Percentiles rank a stretch among this genome's conserved stretches.
These are phyloP conservation scores for Lepidium aucheri DNA, from an alignment of 345 rosid species.

Conservation along the genomic window DNA sequence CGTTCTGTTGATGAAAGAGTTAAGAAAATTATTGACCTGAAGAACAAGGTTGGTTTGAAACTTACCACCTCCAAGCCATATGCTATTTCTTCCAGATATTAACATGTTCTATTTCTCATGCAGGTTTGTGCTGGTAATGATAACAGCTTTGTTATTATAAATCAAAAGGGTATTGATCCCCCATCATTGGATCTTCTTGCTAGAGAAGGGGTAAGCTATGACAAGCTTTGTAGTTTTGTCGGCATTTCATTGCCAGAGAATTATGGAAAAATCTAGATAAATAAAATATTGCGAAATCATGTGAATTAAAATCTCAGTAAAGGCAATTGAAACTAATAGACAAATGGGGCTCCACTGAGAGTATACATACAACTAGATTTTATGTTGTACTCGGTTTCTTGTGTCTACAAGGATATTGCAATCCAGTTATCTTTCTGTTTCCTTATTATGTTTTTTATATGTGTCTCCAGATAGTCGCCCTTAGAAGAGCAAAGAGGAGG, in stretches of 20 bases:
- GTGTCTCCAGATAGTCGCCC: constrained; percentile 71
- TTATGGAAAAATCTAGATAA: not conserved
- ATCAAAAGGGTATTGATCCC: constrained; percentile 99
- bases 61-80: not conserved
- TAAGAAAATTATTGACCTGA: constrained; percentile 71
- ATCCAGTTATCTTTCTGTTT: not conserved
- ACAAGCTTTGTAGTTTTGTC: not conserved
- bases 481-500: constrained; percentile 97
- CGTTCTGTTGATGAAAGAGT: constrained; percentile 87
- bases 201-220: constrained; percentile 81
- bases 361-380: not conserved
- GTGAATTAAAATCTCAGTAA: not conserved
- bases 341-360: not conserved
- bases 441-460: not conserved
- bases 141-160: constrained; percentile 70
- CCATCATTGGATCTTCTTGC: constrained; percentile 93
- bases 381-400: not conserved
- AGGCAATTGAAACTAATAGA: not conserved
- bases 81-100: not conserved
- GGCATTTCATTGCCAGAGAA: not conserved
- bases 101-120: constrained; percentile 15
- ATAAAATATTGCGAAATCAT: not conserved
- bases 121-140: constrained; percentile 88
- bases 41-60: constrained; percentile 53
- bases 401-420: not conserved